Evolutionary conservation across 371 early-diverging fungal genomes (phyloP).

Genomic region (Nematocida homosporus): DNA sequence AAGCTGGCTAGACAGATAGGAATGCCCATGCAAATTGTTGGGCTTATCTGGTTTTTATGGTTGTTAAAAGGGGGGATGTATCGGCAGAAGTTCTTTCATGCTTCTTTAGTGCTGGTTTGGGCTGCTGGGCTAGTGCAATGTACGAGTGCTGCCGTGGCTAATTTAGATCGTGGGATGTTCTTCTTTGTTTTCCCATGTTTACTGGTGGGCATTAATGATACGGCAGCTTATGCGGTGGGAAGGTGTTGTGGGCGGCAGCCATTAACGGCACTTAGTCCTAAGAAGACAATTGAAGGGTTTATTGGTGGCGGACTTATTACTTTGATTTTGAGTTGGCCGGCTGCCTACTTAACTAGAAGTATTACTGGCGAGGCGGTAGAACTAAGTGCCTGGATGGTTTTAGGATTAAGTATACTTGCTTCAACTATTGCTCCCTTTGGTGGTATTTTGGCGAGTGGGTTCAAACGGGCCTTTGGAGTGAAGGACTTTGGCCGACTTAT

Average conservation of each 20-base stretch:
- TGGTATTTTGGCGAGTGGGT: constrained; percentile 93
- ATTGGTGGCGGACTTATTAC: constrained; percentile 84
- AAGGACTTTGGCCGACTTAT: constrained; percentile 94
- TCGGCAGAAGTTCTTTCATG: constrained; percentile 80
- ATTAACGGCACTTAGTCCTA: constrained; percentile 84
- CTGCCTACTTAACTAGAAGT: background rate
- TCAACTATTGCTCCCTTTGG: constrained; percentile 95
- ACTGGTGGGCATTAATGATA: constrained; percentile 91
- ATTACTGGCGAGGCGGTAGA: background rate
- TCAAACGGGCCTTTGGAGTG: constrained; percentile 88
- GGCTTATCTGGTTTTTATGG: constrained; percentile 83
- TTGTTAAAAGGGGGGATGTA: constrained; percentile 78
- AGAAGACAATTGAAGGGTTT: constrained; percentile 99
- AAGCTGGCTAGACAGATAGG: background rate
- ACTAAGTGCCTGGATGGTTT: background rate
- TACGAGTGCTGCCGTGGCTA: constrained; percentile 84
- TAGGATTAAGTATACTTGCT: constrained; percentile 81
- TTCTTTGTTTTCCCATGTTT: constrained; percentile 83
- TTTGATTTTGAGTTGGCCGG: constrained; percentile 71
- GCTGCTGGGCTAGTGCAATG: constrained; percentile 78
- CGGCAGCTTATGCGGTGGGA: constrained; percentile 89
- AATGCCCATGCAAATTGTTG: constrained; percentile 60
- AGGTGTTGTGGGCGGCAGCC: constrained; percentile 86
- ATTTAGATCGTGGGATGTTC: constrained; percentile 89
- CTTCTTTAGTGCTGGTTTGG: constrained; percentile 89